Evolutionary conservation across 2,329 filamentous ascomycete genomes (phyloP).

Genomic region (Aspergillus fumigatus): DNA sequence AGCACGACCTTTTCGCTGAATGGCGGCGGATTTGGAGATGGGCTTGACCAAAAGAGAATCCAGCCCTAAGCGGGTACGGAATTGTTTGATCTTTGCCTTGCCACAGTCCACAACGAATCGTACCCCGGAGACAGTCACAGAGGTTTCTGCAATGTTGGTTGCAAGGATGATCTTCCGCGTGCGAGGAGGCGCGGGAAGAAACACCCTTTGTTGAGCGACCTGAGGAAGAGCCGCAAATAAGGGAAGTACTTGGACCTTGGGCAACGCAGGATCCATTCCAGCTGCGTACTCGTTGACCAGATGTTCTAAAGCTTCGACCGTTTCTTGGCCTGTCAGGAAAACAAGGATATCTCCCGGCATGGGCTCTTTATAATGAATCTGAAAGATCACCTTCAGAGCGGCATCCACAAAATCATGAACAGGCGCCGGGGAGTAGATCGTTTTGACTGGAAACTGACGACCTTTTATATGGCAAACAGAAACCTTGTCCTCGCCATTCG

Average conservation of each 20-base stretch:
- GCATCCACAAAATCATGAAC: slow-evolving; percentile 78
- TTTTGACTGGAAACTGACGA: slow-evolving; percentile 78
- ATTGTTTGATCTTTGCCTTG: slow-evolving; percentile 92
- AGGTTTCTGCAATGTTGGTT: slow-evolving; percentile 98
- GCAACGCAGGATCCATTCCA: slow-evolving; percentile 68
- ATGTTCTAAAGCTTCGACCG: slow-evolving; percentile 76
- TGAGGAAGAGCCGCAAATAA: slow-evolving; percentile 89
- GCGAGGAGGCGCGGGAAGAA: slow-evolving; percentile 66
- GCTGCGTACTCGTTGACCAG: slow-evolving; percentile 75
- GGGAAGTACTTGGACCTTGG: slow-evolving; percentile 65
- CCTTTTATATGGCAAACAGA: slow-evolving; percentile 70
- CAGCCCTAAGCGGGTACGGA: slow-evolving; percentile 75
- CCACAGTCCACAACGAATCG: slow-evolving; percentile 88
- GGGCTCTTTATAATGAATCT: slow-evolving; percentile 80
- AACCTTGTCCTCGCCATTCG: slow-evolving; percentile 33
- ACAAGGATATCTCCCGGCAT: slow-evolving; percentile 92
- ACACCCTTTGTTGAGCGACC: slow-evolving; percentile 79
- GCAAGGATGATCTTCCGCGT: slow-evolving; percentile 87
- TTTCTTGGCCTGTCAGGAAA: slow-evolving; percentile 88
- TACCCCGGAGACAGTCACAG: slow-evolving; percentile 90
- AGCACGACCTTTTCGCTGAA: slow-evolving; percentile 86
- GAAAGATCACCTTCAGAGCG: slow-evolving; percentile 75
- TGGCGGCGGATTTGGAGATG: slow-evolving; percentile 88
- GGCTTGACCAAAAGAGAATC: slow-evolving; percentile 87
- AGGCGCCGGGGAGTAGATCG: slow-evolving; percentile 67